Base-by-base conservation (phyloP, 2,329 filamentous ascomycete genomes). In the Sclerotinia subarctica region DNA sequence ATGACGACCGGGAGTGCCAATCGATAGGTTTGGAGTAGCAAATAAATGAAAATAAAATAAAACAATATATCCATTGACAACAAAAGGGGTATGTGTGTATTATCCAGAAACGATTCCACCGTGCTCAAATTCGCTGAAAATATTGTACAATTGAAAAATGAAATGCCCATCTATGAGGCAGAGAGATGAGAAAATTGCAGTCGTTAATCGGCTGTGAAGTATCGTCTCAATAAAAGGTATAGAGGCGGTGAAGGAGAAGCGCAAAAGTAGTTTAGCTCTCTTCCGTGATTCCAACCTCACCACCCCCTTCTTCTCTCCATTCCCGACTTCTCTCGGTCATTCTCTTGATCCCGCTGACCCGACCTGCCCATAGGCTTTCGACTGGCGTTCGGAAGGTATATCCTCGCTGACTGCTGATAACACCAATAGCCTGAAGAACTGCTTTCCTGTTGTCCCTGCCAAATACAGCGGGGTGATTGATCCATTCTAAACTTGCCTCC, bases 391-490 rank as follows among this genome's bases (percentile, higher is more conserved):
- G 88, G 85, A 94, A 97, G 0, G 95, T 98, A 77, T 94, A 97
- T 15, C 91, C 94, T 58, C 95, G 87, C 80, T 99, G 95, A 8
- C 92, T 96, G 76, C 92, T 95, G 74, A 99, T 97, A 70, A 98
- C 94, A 8, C 95, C 94, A 73, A 99, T 98, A 21, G 94, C 93
- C 79, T 99, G 95, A 32, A 99, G 84, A 2, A 99, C 94, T 5
- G 94, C 93, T 82, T 99, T 99, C 75, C 95, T 89, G 68, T 92
- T 95, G 78, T 99, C 95, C 49, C 95, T 88, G 11, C 91, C 90
- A 77, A 99, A 99, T 2, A 98, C 92, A 2, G 94, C 94, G 1
- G 95, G 95, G 76, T 99, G 95, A 77, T 91, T 93, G 79, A 99
- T 98, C 95, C 95, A 99, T 80, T 99, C 95, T 21, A 99, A 82